Evolutionary conservation across 495 filamentous ascomycete genomes (phyloP), one percentile per base, ranked within the genome.

Genomic region (Tetracladium marchalianum): DNA sequence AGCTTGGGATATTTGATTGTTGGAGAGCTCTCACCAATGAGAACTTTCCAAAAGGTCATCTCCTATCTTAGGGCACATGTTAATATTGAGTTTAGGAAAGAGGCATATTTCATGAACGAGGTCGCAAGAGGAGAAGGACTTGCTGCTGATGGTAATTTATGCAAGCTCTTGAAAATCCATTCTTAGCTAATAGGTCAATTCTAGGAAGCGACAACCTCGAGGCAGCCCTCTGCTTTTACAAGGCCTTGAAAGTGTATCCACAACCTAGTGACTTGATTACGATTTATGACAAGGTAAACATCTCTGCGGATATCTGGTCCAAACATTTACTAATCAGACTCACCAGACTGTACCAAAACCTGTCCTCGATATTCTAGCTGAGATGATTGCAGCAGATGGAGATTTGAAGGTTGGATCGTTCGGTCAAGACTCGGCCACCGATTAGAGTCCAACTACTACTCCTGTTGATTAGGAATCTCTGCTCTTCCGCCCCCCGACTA

Each of bases 281-380:
- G 47, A 96, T 98, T 62, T 98, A 96, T 68, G 93, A 97, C 66
- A 95, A 95, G 77, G 96, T 90, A 37, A 90, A 95, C 17, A 78
- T 9, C 39, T 10, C 18, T 17, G 31, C 87, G 39, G 95, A 94
- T 79, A 78, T 83, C 12, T 9, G 11, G 17, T 7, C 1, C 15
- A 33, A 4, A 1, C 42, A 27, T 39, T 38, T 12, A 24, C 45
- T 46, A 49, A 46, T 66, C 53, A 66, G 41, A 12, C 35, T 33
- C 18, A 27, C 42, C 34, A 40, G 53, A 34, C 15, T 43, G 53
- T 56, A 1, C 53, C 48, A 3, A 51, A 88, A 80, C 89, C 89
- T 44, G 82, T 96, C 33, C 76, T 98, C 40, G 92, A 97, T 62
- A 77, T 97, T 44, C 80, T 98, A 37, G 93, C 92, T 35, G 88